Percentiles rank a stretch among this genome's conserved stretches.
Evolutionary conservation across 2,329 filamentous ascomycete genomes (phyloP).

Genomic region (Hymenoscyphus occultus): DNA sequence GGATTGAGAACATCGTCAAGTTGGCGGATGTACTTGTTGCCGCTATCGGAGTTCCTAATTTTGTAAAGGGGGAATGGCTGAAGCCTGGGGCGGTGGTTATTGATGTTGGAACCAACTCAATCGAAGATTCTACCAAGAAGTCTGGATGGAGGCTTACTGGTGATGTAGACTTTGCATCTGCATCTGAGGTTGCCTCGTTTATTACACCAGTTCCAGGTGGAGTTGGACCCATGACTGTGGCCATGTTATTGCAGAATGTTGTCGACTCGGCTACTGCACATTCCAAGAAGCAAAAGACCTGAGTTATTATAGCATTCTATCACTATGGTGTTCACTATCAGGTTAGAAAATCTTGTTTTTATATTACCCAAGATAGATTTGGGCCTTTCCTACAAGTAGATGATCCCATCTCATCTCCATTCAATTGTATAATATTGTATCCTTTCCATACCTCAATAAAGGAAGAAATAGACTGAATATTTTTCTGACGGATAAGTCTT

Average conservation of each 20-base stretch:
- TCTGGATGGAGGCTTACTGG: constrained; percentile 89
- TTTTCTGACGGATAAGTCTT: too few species aligned
- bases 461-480: too few species aligned
- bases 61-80: constrained; percentile 92
- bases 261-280: constrained; percentile 79
- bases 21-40: constrained; percentile 86
- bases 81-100: constrained; percentile 95
- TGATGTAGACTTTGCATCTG: constrained; percentile 89
- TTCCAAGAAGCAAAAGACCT: constrained; percentile 78
- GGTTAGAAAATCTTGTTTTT: too few species aligned
- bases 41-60: constrained; percentile 82
- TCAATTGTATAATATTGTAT: too few species aligned
- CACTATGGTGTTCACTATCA: too few species aligned
- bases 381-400: too few species aligned
- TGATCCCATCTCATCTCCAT: too few species aligned
- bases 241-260: constrained; percentile 96
- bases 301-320: constrained; percentile 71
- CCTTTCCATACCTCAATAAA: too few species aligned
- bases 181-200: constrained; percentile 78
- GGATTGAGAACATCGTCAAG: constrained; percentile 72
- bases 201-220: constrained; percentile 97
- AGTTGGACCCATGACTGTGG: constrained; percentile 98
- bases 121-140: constrained; percentile 85
- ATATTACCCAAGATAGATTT: too few species aligned
- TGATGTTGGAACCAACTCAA: constrained; percentile 96